Conservation (phyloP, 2,329 filamentous ascomycete species). For the Allantophomopsis lycopodina region DNA sequence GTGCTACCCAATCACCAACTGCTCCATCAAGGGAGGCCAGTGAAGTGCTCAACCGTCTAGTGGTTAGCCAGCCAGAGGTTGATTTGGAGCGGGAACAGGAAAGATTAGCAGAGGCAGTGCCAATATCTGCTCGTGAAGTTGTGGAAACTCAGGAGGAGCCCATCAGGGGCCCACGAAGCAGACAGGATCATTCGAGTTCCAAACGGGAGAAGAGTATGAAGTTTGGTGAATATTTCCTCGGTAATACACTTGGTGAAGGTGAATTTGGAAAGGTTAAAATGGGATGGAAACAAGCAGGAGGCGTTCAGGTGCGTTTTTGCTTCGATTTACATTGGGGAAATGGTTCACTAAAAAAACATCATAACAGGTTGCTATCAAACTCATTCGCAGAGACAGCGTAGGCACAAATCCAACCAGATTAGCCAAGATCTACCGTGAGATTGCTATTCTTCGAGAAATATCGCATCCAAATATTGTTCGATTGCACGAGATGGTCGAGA, state of each 20-base stretch:
- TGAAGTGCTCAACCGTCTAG: constrained; percentile 63
- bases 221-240: constrained; percentile 91
- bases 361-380: constrained; percentile 83
- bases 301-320: constrained; percentile 48
- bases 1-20: constrained; percentile 36
- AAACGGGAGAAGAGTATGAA: constrained; percentile 63
- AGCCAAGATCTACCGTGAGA: constrained; percentile 95
- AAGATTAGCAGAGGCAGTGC: constrained; percentile 46
- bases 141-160: constrained; percentile 28
- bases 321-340: background rate
- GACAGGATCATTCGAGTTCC: constrained; percentile 38
- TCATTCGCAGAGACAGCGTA: constrained; percentile 84
- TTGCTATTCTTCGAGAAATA: constrained; percentile 74
- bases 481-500: constrained; percentile 97
- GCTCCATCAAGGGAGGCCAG: constrained; percentile 62
- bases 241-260: constrained; percentile 91
- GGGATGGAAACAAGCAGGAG: constrained; percentile 93
- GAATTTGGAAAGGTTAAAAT: constrained; percentile 99
- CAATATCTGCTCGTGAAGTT: constrained; percentile 26
- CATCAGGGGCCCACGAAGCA: constrained; percentile 35
- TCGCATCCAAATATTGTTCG: constrained; percentile 95
- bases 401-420: constrained; percentile 79
- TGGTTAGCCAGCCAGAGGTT: constrained; percentile 62
- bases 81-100: constrained; percentile 61
- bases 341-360: background rate